These are phyloP conservation scores for Xanthoparmelia taractica DNA, from an alignment of 495 filamentous ascomycete species.

Conservation along the genomic window DNA sequence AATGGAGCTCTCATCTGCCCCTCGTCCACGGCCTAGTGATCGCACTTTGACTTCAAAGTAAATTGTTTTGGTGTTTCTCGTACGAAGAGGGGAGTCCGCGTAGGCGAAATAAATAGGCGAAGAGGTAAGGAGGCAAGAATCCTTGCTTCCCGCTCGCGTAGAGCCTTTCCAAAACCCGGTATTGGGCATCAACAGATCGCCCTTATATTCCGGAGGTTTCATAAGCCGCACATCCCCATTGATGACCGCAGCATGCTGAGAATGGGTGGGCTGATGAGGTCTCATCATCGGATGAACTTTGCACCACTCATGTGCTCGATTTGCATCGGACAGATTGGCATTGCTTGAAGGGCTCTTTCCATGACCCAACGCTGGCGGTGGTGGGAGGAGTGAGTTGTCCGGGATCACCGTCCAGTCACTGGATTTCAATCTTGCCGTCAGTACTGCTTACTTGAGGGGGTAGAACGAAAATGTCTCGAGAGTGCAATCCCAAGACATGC, in stretches of 20 bases:
- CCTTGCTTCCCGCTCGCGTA: slow-evolving; percentile 33
- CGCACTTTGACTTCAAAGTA: slow-evolving; percentile 73
- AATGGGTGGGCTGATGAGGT: slow-evolving; percentile 42
- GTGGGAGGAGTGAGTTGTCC: slow-evolving; percentile 72
- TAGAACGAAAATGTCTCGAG: background rate
- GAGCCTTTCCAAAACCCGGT: slow-evolving; percentile 41
- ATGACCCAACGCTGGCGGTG: slow-evolving; percentile 65
- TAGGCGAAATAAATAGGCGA: slow-evolving; percentile 69
- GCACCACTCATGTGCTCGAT: slow-evolving; percentile 69
- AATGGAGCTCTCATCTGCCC: slow-evolving; percentile 49
- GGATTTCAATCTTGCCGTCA: background rate
- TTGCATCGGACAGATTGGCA: slow-evolving; percentile 58
- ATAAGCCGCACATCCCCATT: slow-evolving; percentile 40
- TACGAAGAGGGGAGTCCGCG: slow-evolving; percentile 57
- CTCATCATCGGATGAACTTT: slow-evolving; percentile 50
- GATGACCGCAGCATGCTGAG: slow-evolving; percentile 37
- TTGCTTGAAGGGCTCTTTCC: slow-evolving; percentile 65
- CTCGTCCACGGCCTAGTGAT: slow-evolving; percentile 34
- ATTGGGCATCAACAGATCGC: slow-evolving; percentile 31
- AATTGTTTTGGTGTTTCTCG: slow-evolving; percentile 48
- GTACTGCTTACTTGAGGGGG: background rate
- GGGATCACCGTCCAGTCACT: slow-evolving; percentile 71
- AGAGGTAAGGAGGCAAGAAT: slow-evolving; percentile 51
- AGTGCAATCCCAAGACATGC: background rate
- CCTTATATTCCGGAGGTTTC: slow-evolving; percentile 41